A percentile compares a stretch with the other conserved stretches of the same genome.
phyloP scores from a whole-genome alignment of 1,139 yeast species.

The Fermentozyma sake region DNA sequence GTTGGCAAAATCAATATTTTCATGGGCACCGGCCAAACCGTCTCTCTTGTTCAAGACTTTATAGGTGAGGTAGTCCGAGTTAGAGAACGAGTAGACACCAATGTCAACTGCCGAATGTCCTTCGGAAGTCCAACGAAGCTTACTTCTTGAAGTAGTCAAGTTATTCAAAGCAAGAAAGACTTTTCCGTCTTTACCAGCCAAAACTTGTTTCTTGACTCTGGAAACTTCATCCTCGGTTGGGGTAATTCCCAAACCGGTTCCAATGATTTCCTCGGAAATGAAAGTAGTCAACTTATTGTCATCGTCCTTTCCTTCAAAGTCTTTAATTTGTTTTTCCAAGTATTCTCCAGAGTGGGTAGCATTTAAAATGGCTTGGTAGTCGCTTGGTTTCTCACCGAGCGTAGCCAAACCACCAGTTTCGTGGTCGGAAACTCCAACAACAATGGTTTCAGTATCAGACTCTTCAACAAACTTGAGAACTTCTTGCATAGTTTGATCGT shows the following conservation, averaged over 20 bases:
- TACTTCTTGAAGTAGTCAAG: slow-evolving; percentile 65
- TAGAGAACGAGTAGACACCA: slow-evolving; percentile 70
- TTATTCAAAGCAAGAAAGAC: slow-evolving; percentile 40
- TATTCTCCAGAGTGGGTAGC: slow-evolving; percentile 74
- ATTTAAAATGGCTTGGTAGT: slow-evolving; percentile 45
- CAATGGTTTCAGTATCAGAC: slow-evolving; percentile 65
- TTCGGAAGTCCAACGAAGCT: slow-evolving; percentile 84
- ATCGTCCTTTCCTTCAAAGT: slow-evolving; percentile 20
- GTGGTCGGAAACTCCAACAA: slow-evolving; percentile 80
- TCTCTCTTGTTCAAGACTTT: slow-evolving; percentile 3
- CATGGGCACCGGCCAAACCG: slow-evolving; percentile 14
- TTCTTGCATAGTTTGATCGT: slow-evolving; percentile 68
- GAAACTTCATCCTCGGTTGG: slow-evolving; percentile 50
- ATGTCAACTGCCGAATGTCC: slow-evolving; percentile 92
- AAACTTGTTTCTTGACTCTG: slow-evolving; percentile 20
- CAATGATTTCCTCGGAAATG: slow-evolving; percentile 47
- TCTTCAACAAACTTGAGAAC: slow-evolving; percentile 62
- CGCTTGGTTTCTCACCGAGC: slow-evolving; percentile 61
- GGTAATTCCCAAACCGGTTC: slow-evolving; percentile 54
- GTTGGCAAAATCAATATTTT: slow-evolving; percentile 13
- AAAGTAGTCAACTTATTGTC: slow-evolving; percentile 36
- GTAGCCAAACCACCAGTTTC: slow-evolving; percentile 88
- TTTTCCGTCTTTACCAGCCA: slow-evolving; percentile 9
- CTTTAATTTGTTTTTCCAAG: slow-evolving; percentile 32
- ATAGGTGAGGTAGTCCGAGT: slow-evolving; percentile 15